Percentiles rank a stretch among this genome's conserved stretches.
These are phyloP conservation scores for Carex sylvatica DNA, from an alignment of 202 grass and related monocot species.

Conservation along the genomic window DNA sequence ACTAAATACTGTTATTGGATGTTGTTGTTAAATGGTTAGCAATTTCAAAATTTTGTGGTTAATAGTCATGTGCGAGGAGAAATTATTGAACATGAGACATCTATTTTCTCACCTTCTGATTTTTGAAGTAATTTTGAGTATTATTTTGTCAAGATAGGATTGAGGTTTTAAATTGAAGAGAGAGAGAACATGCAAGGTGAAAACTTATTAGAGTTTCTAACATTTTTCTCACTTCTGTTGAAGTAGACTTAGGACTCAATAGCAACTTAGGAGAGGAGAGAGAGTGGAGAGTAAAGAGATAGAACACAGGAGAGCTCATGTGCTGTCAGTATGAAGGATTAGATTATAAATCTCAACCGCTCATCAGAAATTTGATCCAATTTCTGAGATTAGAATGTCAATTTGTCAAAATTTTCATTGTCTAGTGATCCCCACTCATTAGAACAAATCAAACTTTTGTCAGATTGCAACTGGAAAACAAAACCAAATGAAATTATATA, in stretches of 20 bases:
- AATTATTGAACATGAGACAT: not conserved
- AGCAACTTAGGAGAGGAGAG: not conserved
- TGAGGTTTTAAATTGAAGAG: not conserved
- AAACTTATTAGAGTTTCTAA: not conserved
- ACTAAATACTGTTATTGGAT: not conserved
- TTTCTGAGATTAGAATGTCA: not conserved
- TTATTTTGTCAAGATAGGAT: not conserved
- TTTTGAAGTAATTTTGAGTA: not conserved
- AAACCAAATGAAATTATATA: not conserved
- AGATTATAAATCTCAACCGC: not conserved
- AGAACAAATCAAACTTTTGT: not conserved
- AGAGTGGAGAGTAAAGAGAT: not conserved
- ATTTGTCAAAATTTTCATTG: not conserved
- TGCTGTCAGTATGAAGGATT: not conserved
- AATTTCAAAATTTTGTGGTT: not conserved
- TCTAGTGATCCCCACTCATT: not conserved
- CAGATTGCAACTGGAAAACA: not conserved
- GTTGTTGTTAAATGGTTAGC: not conserved
- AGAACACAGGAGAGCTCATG: not conserved
- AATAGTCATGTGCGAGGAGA: not conserved
- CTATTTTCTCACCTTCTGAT: not conserved
- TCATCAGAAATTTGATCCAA: not conserved
- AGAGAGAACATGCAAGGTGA: not conserved
- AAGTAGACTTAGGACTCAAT: not conserved
- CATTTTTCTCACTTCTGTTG: not conserved